Percentiles rank a stretch among this genome's conserved stretches.
phyloP scores from a whole-genome alignment of 2,329 filamentous ascomycete species.

The Paracoccidioides lutzii region DNA sequence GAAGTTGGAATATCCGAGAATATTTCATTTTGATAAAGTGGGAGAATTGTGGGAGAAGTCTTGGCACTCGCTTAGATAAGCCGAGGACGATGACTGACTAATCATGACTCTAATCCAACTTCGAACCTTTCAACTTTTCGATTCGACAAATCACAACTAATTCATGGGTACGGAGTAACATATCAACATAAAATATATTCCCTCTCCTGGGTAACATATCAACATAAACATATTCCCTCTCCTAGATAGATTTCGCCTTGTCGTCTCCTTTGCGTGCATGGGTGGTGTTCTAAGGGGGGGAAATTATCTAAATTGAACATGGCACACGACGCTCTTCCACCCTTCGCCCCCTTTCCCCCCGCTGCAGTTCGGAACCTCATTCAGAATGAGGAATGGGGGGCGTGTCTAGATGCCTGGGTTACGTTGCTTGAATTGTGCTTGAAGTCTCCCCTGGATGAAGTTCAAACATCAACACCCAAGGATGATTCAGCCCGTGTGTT shows the following conservation, averaged over 20 bases:
- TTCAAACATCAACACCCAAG: constrained; percentile 38
- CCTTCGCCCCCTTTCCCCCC: constrained; percentile 66
- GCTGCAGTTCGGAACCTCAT: constrained; percentile 54
- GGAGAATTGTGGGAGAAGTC: constrained; percentile 9
- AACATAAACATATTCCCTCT: no score
- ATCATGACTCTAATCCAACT: background rate
- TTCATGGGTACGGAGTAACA: background rate
- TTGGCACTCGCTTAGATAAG: constrained; percentile 20
- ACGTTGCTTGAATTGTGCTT: constrained; percentile 54
- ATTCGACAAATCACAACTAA: background rate
- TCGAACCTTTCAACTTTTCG: background rate
- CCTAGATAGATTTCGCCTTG: background rate
- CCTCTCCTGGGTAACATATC: background rate
- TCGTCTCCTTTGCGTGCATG: background rate
- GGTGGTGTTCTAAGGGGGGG: no score
- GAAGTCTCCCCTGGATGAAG: constrained; percentile 43
- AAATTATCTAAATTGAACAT: background rate
- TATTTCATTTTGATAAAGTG: background rate
- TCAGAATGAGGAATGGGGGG: constrained; percentile 58
- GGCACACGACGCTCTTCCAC: constrained; percentile 38
- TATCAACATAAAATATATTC: background rate
- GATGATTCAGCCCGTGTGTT: constrained; percentile 52
- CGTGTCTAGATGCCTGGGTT: constrained; percentile 65
- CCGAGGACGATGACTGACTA: constrained; percentile 14
- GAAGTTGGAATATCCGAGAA: background rate